A percentile compares a stretch with the other conserved stretches of the same genome.
Conservation (phyloP, 805 yeast species). For the Cyberlindnera bimundalis region DNA sequence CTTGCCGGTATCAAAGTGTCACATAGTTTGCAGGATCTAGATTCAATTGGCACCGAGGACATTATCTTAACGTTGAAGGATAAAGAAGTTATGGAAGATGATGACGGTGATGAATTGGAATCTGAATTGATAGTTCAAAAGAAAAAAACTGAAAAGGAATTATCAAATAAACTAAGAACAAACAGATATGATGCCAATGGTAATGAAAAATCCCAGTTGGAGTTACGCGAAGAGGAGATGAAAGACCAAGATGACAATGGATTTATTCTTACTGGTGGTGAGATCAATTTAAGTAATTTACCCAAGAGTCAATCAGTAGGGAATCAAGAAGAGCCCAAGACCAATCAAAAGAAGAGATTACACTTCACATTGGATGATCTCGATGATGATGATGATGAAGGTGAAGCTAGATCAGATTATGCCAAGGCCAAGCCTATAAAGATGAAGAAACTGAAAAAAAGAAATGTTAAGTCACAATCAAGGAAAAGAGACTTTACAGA, state of each 20-base stretch:
- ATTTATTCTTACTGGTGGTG: conserved; percentile 15
- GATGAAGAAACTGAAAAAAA: conserved; percentile 29
- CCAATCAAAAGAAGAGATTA: conserved; percentile 2
- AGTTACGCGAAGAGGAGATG: conserved; percentile 17
- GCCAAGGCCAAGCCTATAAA: conserved; percentile 28
- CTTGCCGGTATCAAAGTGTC: conserved; percentile 19
- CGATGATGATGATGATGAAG: conserved; percentile 13
- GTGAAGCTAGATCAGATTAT: conserved; percentile 26
- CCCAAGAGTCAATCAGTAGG: not conserved
- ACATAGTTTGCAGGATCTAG: conserved; percentile 19
- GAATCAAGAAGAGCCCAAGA: not conserved
- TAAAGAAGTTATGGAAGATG: conserved; percentile 14
- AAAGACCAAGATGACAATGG: conserved; percentile 14
- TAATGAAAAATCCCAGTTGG: conserved; percentile 14
- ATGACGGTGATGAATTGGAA: conserved; percentile 24
- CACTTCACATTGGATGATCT: conserved; percentile 16
- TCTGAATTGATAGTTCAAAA: conserved; percentile 18
- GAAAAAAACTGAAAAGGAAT: conserved; percentile 17
- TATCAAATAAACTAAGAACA: conserved; percentile 13
- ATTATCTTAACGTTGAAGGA: conserved; percentile 26
- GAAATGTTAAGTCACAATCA: conserved; percentile 2
- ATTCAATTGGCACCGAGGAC: conserved; percentile 8
- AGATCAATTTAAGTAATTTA: conserved; percentile 1
- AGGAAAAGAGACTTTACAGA: conserved; percentile 11
- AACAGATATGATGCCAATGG: conserved; percentile 17